Percentiles rank a stretch among this genome's conserved stretches.
Conservation (phyloP, 2,329 filamentous ascomycete genomes). For the Cercospora sp. region DNA sequence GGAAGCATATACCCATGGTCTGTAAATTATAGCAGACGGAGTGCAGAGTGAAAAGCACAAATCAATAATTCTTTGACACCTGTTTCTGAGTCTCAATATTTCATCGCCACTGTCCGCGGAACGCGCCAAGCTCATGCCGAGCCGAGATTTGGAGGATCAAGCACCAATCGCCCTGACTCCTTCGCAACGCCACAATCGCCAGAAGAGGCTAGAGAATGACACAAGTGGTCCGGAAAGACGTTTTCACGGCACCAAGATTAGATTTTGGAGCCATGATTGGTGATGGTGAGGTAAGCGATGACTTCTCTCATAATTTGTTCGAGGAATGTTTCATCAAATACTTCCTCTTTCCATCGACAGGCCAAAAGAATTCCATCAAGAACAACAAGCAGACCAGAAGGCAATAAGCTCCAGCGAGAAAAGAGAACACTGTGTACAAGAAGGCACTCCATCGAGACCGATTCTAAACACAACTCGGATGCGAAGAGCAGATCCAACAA, state of each 20-base stretch:
- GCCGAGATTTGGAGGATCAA: slow-evolving; percentile 12
- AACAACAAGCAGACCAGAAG: background rate
- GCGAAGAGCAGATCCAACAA: background rate
- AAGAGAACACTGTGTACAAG: background rate
- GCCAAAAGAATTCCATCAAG: background rate
- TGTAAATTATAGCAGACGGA: background rate
- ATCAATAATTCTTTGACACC: background rate
- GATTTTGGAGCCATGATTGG: background rate
- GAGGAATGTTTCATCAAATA: background rate
- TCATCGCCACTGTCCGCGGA: background rate
- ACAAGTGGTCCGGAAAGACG: slow-evolving; percentile 1
- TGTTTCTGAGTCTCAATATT: background rate
- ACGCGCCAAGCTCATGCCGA: slow-evolving; percentile 6
- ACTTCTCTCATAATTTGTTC: background rate
- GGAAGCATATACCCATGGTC: background rate
- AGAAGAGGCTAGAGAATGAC: background rate
- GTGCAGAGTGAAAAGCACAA: background rate
- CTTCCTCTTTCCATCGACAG: background rate
- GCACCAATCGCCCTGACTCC: slow-evolving; percentile 5
- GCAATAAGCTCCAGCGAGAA: no score
- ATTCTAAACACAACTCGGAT: background rate
- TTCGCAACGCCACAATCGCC: slow-evolving; percentile 1
- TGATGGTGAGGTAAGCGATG: background rate
- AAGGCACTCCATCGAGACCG: background rate
- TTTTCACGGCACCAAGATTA: background rate